Evolutionary conservation across 169 alveolate genomes (phyloP).

Genomic region (Cryptosporidium baileyi): DNA sequence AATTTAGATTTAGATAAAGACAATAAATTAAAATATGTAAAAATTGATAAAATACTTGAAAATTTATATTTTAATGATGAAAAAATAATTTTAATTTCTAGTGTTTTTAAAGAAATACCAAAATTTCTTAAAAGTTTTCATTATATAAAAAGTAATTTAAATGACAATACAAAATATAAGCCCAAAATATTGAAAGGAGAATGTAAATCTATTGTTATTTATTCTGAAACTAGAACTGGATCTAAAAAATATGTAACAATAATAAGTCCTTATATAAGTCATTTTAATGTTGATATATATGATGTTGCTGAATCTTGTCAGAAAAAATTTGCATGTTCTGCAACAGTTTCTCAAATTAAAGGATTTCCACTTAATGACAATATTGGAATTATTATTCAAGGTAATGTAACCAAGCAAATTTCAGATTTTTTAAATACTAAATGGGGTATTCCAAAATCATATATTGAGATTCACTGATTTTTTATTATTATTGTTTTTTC

Average conservation of each 20-base stretch:
- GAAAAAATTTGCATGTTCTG: slow-evolving; percentile 64
- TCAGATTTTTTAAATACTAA: not conserved
- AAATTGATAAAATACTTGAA: not conserved
- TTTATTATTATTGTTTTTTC: not conserved
- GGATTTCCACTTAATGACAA: slow-evolving; percentile 10
- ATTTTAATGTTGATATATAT: slow-evolving; percentile 27
- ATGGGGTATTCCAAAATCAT: slow-evolving; percentile 68
- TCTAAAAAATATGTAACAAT: slow-evolving; percentile 42
- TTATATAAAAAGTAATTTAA: slow-evolving; percentile 5
- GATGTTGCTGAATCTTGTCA: slow-evolving; percentile 59
- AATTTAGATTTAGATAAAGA: not conserved
- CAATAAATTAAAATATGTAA: not conserved
- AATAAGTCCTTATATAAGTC: slow-evolving; percentile 58
- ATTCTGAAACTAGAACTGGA: slow-evolving; percentile 52
- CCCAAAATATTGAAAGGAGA: slow-evolving; percentile 31
- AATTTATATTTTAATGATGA: not conserved
- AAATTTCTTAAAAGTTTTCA: slow-evolving; percentile 16
- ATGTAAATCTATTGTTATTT: slow-evolving; percentile 35
- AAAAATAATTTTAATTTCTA: slow-evolving; percentile 2
- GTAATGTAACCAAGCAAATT: slow-evolving; percentile 31
- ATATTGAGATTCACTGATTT: not conserved
- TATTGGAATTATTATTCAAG: slow-evolving; percentile 50
- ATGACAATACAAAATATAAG: not conserved
- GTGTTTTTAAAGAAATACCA: not conserved
- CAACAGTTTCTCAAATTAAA: slow-evolving; percentile 44